Evolutionary conservation across 345 rosid species (phyloP).

Genomic region (Citrus reticulata): DNA sequence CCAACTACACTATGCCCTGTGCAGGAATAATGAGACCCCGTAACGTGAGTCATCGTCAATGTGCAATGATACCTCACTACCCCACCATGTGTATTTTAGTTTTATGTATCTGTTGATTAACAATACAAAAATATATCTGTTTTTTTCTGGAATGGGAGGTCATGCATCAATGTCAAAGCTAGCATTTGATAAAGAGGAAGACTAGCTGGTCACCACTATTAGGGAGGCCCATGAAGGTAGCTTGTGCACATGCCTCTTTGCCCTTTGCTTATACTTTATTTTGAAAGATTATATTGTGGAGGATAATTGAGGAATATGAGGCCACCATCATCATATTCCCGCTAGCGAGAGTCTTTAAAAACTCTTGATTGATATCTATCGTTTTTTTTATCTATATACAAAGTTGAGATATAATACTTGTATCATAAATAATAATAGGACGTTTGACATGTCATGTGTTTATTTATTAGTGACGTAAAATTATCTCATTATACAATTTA

Average conservation of each 20-base stretch:
- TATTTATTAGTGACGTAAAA: too few relatives aligned
- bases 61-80: background rate
- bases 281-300: background rate
- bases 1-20: too few relatives aligned
- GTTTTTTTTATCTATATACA: too few relatives aligned
- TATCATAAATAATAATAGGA: too few relatives aligned
- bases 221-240: background rate
- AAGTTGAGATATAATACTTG: too few relatives aligned
- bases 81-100: background rate
- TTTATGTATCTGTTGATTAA: too few relatives aligned
- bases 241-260: too few relatives aligned
- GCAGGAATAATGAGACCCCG: background rate
- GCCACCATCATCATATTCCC: background rate
- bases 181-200: background rate
- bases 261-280: background rate
- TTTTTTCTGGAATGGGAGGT: background rate
- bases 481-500: too few relatives aligned
- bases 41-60: background rate
- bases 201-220: background rate
- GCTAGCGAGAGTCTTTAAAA: too few relatives aligned
- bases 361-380: too few relatives aligned
- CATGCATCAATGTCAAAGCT: background rate
- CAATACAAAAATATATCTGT: background rate
- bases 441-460: too few relatives aligned
- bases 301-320: background rate